Base-by-base conservation (phyloP, 2,329 filamentous ascomycete genomes). In the Fusarium brevicatenulatum region DNA sequence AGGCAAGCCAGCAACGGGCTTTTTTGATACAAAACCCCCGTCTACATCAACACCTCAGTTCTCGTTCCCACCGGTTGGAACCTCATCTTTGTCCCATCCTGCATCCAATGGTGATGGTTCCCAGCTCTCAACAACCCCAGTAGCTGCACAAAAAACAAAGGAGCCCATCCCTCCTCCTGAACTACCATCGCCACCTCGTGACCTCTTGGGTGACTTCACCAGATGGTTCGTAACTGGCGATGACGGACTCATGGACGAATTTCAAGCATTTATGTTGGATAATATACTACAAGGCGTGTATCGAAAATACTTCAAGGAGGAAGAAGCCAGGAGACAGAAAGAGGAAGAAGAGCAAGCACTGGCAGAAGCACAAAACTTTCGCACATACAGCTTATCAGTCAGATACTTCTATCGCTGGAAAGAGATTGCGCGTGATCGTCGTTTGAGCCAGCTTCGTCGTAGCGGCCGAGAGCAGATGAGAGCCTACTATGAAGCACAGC, bases 331-430 rank as follows among this genome's bases (percentile, higher is more conserved):
- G 43, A 81, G 75, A 53, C 80, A 78, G 25, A 83, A 80, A 52
- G 87, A 88, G 63, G 87, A 88, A 72, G 86, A 89, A 44, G 83
- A 84, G 23, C 74, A 78, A 69, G 75, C 86, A 75, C 49, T 86
- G 78, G 83, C 82, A 5, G 80, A 87, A 59, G 87, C 87, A 19
- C 81, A 83, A 21, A 78, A 82, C n/a, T 89, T 87, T 71, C 83
- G 86, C 42, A 75, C 72, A 7, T 85, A 87, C 75, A 89, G 83
- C 61, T 81, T 90, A 36, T 80, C 82, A 18, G 80, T 89, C 66
- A 89, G 86, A 53, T 90, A 83, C 77, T 89, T 90, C 67, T 89
- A 90, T 72, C 82, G 82, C 23, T 91, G 89, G 89, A 86, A 84
- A 54, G 78, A 85, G 19, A 83, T 80, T 43, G 86, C 85, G 13